Evolutionary conservation across 1,284 basidiomycete species (phyloP).

Genomic region (Schizophyllum commune): DNA sequence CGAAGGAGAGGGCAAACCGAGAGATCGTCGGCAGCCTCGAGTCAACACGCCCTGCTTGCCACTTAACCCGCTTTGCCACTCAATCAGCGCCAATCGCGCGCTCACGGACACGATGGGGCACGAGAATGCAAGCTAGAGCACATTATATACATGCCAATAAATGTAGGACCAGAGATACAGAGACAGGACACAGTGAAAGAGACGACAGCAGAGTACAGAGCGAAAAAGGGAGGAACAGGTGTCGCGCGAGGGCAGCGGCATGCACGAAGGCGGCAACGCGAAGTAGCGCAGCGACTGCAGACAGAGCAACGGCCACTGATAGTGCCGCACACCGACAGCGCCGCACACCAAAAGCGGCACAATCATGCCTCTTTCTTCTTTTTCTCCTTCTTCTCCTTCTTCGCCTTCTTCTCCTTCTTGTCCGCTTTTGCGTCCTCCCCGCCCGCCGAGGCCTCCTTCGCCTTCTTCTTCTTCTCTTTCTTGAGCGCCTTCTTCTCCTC

Average conservation of each 20-base stretch:
- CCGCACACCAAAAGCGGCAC: neutral
- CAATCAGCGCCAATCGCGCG: too few species aligned
- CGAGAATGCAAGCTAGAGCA: neutral
- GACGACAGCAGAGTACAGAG: neutral
- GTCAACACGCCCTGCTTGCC: conserved; percentile 69
- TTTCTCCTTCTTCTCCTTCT: conserved; percentile 10
- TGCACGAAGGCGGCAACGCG: too few species aligned
- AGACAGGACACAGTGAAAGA: neutral
- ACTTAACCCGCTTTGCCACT: conserved; percentile 67
- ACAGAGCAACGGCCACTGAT: too few species aligned
- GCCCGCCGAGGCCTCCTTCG: conserved; percentile 29
- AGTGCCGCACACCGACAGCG: neutral
- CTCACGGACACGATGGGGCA: too few species aligned
- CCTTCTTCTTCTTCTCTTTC: conserved; percentile 66
- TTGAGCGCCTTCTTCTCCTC: conserved; percentile 80
- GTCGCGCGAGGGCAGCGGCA: too few species aligned
- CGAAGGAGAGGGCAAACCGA: conserved; percentile 9
- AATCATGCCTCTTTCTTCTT: neutral
- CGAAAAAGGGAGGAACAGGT: neutral
- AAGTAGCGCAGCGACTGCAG: too few species aligned
- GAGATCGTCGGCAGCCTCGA: conserved; percentile 25
- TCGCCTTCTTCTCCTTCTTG: conserved; percentile 16
- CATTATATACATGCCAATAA: neutral
- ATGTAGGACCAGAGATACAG: neutral
- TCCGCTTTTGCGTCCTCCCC: conserved; percentile 28